Conservation (phyloP, 768 basidiomycete species). For the Mycena chlorophos region DNA sequence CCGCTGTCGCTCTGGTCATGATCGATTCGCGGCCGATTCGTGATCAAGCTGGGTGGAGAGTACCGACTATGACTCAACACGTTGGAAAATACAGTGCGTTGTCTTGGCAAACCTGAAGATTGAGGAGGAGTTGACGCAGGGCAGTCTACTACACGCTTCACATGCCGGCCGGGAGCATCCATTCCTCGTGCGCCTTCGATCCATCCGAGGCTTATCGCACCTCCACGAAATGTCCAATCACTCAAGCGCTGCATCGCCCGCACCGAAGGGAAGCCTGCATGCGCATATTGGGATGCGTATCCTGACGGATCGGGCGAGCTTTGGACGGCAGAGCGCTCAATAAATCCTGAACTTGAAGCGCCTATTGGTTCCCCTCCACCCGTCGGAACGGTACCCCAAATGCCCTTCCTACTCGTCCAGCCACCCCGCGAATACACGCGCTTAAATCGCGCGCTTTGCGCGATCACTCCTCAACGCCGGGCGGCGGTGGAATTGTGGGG, state of each 20-base stretch:
- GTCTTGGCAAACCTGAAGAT: not conserved
- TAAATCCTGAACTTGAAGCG: not conserved
- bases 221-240: slow-evolving; percentile 1
- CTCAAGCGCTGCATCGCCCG: slow-evolving; percentile 6
- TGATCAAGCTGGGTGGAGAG: not conserved
- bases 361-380: not conserved
- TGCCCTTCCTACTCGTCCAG: slow-evolving; percentile 3
- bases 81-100: not conserved
- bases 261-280: slow-evolving; percentile 3
- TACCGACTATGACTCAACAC: not conserved
- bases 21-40: not conserved
- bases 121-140: not conserved
- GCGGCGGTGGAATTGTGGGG: not conserved
- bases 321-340: not conserved
- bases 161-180: not conserved
- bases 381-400: not conserved
- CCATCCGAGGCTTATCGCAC: not conserved
- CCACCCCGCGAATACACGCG: not conserved
- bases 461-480: not conserved
- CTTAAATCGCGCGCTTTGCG: not conserved
- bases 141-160: slow-evolving; percentile 14
- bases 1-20: slow-evolving; percentile 5
- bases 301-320: not conserved
- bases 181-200: not conserved
- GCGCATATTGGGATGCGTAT: slow-evolving; percentile 5